A percentile compares a stretch with the other conserved stretches of the same genome.
Conservation (phyloP, 108 stramenopile species). For the Phaeodactylum tricornutum region DNA sequence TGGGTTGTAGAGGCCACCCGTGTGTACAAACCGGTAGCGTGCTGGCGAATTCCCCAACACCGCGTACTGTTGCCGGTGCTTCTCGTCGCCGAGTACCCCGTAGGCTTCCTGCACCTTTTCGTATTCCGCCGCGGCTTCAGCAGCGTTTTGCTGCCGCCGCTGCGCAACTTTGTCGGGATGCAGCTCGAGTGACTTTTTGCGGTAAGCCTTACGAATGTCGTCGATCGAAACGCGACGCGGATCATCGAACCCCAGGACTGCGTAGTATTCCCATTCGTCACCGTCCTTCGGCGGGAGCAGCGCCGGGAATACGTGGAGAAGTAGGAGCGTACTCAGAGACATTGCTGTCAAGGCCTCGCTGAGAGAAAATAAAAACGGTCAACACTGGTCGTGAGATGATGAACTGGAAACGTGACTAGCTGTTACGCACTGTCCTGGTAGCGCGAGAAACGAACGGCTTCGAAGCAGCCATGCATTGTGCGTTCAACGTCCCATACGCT, state of each 20-base stretch:
- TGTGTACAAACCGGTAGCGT: conserved; percentile 29
- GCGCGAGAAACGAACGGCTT: too few relatives aligned
- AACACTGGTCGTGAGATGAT: too few relatives aligned
- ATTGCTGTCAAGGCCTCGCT: background rate
- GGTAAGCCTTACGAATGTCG: conserved; percentile 75
- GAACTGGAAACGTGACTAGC: too few relatives aligned
- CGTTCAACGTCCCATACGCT: too few relatives aligned
- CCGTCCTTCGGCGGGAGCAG: conserved; percentile 47
- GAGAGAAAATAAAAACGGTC: too few relatives aligned
- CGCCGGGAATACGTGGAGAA: conserved; percentile 36
- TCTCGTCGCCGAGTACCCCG: conserved; percentile 38
- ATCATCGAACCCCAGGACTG: conserved; percentile 33
- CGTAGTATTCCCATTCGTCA: conserved; percentile 50
- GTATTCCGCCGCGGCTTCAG: conserved; percentile 52
- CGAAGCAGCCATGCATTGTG: too few relatives aligned
- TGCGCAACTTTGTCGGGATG: conserved; percentile 83
- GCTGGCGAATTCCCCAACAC: conserved; percentile 11
- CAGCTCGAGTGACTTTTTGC: conserved; percentile 46
- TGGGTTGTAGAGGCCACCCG: conserved; percentile 37
- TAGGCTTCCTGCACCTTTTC: conserved; percentile 74
- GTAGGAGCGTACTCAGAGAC: conserved; percentile 15
- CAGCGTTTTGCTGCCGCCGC: conserved; percentile 23
- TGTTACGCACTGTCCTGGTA: too few relatives aligned
- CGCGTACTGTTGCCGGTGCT: conserved; percentile 48
- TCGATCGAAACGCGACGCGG: conserved; percentile 34